phyloP scores from a whole-genome alignment of 179 eudicot genomes.

The Kewa caespitosa region DNA sequence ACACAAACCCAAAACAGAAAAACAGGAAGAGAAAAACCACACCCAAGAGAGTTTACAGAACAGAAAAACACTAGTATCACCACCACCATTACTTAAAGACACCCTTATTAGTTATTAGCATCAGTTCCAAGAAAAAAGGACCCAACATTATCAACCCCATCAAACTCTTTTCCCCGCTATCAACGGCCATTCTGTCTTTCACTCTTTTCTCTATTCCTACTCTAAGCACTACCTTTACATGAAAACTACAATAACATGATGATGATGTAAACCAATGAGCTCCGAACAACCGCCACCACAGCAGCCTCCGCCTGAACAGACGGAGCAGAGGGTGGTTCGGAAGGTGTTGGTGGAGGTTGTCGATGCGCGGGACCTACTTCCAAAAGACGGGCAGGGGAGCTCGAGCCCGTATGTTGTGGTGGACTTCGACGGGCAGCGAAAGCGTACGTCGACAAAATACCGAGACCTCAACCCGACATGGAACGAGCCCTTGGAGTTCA shows the following conservation, averaged over 20 bases:
- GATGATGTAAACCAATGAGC: slow-evolving; percentile 33
- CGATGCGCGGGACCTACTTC: slow-evolving; percentile 84
- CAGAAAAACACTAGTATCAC: slow-evolving; percentile 12
- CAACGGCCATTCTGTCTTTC: slow-evolving; percentile 32
- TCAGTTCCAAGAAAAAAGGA: slow-evolving; percentile 15
- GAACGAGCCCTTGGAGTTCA: slow-evolving; percentile 71
- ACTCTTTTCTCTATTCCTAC: neutral
- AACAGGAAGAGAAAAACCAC: slow-evolving; percentile 27
- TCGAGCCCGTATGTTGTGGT: slow-evolving; percentile 84
- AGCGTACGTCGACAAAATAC: slow-evolving; percentile 56
- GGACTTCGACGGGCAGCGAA: slow-evolving; percentile 84
- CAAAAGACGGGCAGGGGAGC: slow-evolving; percentile 93
- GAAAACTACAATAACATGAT: too few relatives aligned
- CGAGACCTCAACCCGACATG: slow-evolving; percentile 75
- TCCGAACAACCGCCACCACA: slow-evolving; percentile 27
- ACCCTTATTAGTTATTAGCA: too few relatives aligned
- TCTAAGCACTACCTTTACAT: too few relatives aligned
- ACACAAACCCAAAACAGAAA: slow-evolving; percentile 23
- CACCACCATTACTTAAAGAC: slow-evolving; percentile 4
- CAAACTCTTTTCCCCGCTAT: slow-evolving; percentile 30
- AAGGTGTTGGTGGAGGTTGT: slow-evolving; percentile 61
- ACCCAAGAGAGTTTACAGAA: slow-evolving; percentile 16
- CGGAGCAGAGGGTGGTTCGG: slow-evolving; percentile 38
- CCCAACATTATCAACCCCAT: slow-evolving; percentile 12
- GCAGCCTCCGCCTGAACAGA: slow-evolving; percentile 25